phyloP scores from a whole-genome alignment of 2,329 filamentous ascomycete genomes.

The Diaporthe australafricana region DNA sequence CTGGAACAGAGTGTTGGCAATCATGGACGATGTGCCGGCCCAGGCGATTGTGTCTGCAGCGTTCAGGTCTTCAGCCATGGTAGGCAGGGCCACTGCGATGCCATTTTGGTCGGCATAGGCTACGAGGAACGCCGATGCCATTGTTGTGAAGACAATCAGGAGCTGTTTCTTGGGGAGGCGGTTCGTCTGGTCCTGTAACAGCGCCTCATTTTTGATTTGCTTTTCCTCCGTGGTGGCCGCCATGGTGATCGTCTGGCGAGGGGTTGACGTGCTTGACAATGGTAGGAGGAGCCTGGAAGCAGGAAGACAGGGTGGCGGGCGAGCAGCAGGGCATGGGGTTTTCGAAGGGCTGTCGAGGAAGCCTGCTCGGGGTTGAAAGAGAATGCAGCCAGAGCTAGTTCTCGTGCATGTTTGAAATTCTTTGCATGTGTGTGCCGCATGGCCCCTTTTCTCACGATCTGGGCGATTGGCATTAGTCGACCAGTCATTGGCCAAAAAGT shows the following conservation, averaged over 20 bases:
- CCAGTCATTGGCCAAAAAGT: background rate
- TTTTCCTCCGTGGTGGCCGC: background rate
- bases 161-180: constrained; percentile 49
- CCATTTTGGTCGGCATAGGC: constrained; percentile 52
- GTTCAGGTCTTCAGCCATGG: constrained; percentile 49
- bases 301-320: background rate
- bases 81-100: constrained; percentile 50
- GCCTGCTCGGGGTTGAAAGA: background rate
- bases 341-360: background rate
- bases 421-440: background rate
- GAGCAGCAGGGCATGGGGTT: no score
- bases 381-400: background rate
- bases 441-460: background rate
- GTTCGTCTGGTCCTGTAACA: constrained; percentile 44
- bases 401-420: background rate
- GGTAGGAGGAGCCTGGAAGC: background rate
- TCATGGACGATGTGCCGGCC: constrained; percentile 52
- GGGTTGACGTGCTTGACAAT: background rate
- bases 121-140: constrained; percentile 48
- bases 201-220: constrained; percentile 17
- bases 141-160: constrained; percentile 44
- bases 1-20: constrained; percentile 51
- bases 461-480: background rate
- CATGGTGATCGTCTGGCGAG: background rate
- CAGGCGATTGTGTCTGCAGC: constrained; percentile 48